Base-by-base conservation (phyloP, 805 yeast species). In the Cyberlindnera samutprakarnensis region DNA sequence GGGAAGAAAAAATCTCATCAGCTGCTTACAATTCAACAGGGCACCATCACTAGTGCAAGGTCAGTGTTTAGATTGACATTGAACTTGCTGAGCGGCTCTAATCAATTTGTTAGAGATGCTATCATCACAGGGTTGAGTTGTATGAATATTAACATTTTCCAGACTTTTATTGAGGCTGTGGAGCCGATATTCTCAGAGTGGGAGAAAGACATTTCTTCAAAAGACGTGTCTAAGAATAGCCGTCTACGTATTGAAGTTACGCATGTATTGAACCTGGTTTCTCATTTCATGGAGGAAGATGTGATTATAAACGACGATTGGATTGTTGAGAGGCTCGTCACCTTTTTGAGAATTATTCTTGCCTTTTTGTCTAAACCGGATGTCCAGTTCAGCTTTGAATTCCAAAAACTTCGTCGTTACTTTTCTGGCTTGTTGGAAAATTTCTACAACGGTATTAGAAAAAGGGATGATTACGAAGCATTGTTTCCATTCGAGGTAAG, bases 401-500 rank as follows among this genome's bases (percentile, higher is more conserved):
- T 71, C 48, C 96, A 88, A 54, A 70, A 77, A 38, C 57, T 88
- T 25, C 68, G 96, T 24, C 66, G 90, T 17, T 86, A 83, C 46
- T 92, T 87, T 53, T 79, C 95, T 46, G 86, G 83, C 1, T 66
- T 92, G 8, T 53, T 90, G 33, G 88, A 85, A 38, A 80, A 75
- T 36, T 74, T 83, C n/a, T 85, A 75, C 45, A 51, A 60, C 11
- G 83, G 81, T 7, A 44, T 70, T 36, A 52, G 64, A 39, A 63
- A 66, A 40, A 51, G 63, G 33, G 56, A 52, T n/a, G 56, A 57
- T 13, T 62, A 70, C 2, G 32, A 46, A 4, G 61, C 64, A 24
- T 78, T 88, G 74, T 62, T 88, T n/a, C 90, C 94, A 2, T 87
- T 88, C 53, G 86, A 79, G 42, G 90, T 87, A 3, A 64, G 96